phyloP scores from a whole-genome alignment of 2,329 filamentous ascomycete genomes.

The Cladophialophora psammophila region DNA sequence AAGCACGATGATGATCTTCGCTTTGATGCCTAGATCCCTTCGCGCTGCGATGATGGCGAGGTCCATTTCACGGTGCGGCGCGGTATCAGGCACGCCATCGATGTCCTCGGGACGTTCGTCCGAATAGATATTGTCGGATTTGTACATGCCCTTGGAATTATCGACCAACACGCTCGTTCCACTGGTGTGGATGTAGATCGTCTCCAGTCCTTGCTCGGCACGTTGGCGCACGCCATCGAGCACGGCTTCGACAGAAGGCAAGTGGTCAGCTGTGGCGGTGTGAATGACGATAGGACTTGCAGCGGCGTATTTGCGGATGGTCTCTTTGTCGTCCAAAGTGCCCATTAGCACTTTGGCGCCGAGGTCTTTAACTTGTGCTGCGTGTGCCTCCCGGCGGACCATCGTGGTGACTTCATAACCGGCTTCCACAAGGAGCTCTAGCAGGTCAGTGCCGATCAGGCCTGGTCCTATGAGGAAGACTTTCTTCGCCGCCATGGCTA shows the following conservation, averaged over 20 bases:
- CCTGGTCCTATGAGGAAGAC: slow-evolving; percentile 36
- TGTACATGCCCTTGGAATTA: slow-evolving; percentile 45
- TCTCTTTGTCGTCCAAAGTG: slow-evolving; percentile 49
- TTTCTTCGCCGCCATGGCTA: slow-evolving; percentile 19
- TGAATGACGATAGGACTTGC: slow-evolving; percentile 56
- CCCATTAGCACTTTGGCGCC: slow-evolving; percentile 50
- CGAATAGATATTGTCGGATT: slow-evolving; percentile 52
- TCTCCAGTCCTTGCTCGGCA: slow-evolving; percentile 46
- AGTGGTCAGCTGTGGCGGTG: slow-evolving; percentile 58
- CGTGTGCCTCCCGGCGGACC: slow-evolving; percentile 30
- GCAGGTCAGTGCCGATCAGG: slow-evolving; percentile 52
- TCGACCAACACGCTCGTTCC: slow-evolving; percentile 52
- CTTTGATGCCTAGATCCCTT: slow-evolving; percentile 48
- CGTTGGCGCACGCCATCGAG: slow-evolving; percentile 53
- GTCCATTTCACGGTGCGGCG: slow-evolving; percentile 57
- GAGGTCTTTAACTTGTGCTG: slow-evolving; percentile 17
- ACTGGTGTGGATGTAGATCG: slow-evolving; percentile 55
- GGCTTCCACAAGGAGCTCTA: slow-evolving; percentile 54
- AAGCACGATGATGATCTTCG: slow-evolving; percentile 57
- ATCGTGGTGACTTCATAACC: slow-evolving; percentile 54
- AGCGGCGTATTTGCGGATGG: slow-evolving; percentile 49
- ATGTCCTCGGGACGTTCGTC: slow-evolving; percentile 51
- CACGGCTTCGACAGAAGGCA: slow-evolving; percentile 54
- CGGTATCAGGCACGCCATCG: slow-evolving; percentile 51
- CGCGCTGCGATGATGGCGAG: slow-evolving; percentile 51